phyloP scores from a whole-genome alignment of 1,284 basidiomycete species.

The Tilletia indica region DNA sequence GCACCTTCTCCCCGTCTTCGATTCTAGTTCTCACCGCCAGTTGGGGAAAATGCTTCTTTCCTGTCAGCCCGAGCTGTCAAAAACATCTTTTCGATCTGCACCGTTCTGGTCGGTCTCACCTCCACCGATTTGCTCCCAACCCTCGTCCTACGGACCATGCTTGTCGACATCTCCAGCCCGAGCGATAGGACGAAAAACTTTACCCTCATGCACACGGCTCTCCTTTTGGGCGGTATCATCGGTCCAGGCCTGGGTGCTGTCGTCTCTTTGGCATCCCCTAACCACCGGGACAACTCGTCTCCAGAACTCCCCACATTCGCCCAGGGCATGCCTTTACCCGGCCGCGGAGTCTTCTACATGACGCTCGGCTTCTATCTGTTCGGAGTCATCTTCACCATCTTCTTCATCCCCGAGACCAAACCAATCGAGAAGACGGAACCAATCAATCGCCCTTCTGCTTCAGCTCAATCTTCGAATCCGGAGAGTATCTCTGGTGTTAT shows the following conservation, averaged over 20 bases:
- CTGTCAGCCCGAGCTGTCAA: neutral
- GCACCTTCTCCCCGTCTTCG: neutral
- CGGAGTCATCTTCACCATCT: conserved; percentile 1
- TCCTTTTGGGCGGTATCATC: neutral
- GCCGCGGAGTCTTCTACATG: neutral
- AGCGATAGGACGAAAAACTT: neutral
- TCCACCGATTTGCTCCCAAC: neutral
- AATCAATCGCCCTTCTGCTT: neutral
- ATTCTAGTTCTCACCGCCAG: neutral
- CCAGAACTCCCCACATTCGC: neutral
- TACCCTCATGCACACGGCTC: neutral
- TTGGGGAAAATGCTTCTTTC: neutral
- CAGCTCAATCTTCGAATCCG: neutral
- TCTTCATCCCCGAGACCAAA: conserved; percentile 7
- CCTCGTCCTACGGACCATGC: neutral
- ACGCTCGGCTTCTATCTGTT: neutral
- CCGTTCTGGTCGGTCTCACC: neutral
- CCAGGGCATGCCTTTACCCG: neutral
- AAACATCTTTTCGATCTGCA: conserved; percentile 2
- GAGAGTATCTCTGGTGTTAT: neutral
- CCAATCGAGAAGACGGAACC: neutral
- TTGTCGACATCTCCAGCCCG: neutral
- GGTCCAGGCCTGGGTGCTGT: neutral
- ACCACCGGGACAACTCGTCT: neutral
- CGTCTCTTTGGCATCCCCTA: neutral